phyloP scores from a whole-genome alignment of 2,329 filamentous ascomycete species.

The Penicillium hesseltinei region DNA sequence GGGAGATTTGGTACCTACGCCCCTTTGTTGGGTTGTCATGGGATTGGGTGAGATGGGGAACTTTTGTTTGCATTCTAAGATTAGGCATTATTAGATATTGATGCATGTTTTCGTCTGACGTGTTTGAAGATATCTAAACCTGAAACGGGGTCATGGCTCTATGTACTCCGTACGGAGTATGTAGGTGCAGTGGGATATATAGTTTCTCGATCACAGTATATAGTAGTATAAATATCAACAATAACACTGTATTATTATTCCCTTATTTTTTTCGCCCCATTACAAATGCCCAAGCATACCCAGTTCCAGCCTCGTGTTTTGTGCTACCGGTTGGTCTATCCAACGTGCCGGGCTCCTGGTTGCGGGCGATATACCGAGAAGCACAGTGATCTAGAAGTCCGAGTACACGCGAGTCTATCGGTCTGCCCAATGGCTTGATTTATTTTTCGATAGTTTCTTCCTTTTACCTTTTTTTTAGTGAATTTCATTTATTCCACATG shows the following conservation, averaged over 20 bases:
- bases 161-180: background rate
- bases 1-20: background rate
- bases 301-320: slow-evolving; percentile 10
- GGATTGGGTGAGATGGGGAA: background rate
- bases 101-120: slow-evolving; percentile 1
- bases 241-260: background rate
- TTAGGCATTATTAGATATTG: background rate
- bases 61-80: slow-evolving; percentile 4
- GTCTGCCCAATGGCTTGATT: background rate
- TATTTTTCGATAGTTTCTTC: background rate
- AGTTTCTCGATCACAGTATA: background rate
- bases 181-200: background rate
- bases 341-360: slow-evolving; percentile 5
- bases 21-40: background rate
- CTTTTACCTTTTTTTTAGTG: background rate
- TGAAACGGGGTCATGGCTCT: slow-evolving; percentile 3
- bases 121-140: slow-evolving; percentile 2
- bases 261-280: background rate
- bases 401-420: background rate
- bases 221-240: background rate
- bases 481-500: background rate
- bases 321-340: slow-evolving; percentile 5
- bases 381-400: background rate
- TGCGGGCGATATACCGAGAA: background rate
- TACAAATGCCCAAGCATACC: background rate